These are phyloP conservation scores for Martiniozyma asiatica DNA, from an alignment of 1,139 yeast species.

Conservation along the genomic window DNA sequence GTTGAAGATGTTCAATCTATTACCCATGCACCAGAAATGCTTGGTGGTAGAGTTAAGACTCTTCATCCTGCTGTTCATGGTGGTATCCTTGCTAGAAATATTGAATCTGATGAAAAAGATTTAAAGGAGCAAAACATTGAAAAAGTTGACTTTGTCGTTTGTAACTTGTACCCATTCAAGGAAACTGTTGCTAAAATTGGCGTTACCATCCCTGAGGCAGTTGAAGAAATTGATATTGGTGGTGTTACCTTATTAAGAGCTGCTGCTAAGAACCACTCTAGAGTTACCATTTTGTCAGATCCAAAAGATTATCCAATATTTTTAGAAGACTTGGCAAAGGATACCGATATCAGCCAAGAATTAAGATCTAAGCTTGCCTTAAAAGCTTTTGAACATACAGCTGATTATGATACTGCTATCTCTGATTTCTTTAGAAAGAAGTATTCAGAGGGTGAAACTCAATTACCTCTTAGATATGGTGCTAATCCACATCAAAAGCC, in stretches of 20 bases:
- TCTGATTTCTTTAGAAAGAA: slow-evolving; percentile 96
- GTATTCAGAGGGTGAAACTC: slow-evolving; percentile 81
- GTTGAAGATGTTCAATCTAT: slow-evolving; percentile 91
- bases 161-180: slow-evolving; percentile 96
- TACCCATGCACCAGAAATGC: slow-evolving; percentile 98
- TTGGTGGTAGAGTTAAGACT: slow-evolving; percentile 96
- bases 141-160: slow-evolving; percentile 91
- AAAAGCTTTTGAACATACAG: slow-evolving; percentile 97
- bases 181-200: slow-evolving; percentile 93
- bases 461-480: slow-evolving; percentile 92
- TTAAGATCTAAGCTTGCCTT: slow-evolving; percentile 78
- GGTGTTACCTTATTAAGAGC: slow-evolving; percentile 96
- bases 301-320: slow-evolving; percentile 86
- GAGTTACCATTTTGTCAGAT: slow-evolving; percentile 91
- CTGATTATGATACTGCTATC: slow-evolving; percentile 91
- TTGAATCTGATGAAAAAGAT: slow-evolving; percentile 82
- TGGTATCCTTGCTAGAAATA: slow-evolving; percentile 90
- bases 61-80: slow-evolving; percentile 98
- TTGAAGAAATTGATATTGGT: slow-evolving; percentile 96
- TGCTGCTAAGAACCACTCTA: slow-evolving; percentile 94
- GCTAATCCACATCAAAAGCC: slow-evolving; percentile 99
- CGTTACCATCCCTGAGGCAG: slow-evolving; percentile 94
- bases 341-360: slow-evolving; percentile 59
- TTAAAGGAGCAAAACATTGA: slow-evolving; percentile 79
- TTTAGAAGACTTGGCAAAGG: slow-evolving; percentile 50